Evolutionary conservation across 2,329 filamentous ascomycete species (phyloP).

Genomic region (Plectosphaerella sp.): DNA sequence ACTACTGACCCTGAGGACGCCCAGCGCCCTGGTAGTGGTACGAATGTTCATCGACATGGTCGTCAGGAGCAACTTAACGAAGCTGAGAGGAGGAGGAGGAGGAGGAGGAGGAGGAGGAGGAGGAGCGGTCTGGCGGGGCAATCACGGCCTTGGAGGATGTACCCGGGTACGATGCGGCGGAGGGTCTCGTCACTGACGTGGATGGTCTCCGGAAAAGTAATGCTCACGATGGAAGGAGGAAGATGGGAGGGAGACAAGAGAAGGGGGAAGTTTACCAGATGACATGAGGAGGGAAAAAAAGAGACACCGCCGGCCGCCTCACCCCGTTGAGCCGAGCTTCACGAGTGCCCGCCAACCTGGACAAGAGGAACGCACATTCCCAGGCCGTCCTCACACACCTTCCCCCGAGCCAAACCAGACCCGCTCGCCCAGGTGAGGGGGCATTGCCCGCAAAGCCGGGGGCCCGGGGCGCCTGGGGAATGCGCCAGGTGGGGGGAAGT

Average conservation of each 20-base stretch:
- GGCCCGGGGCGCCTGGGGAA: constrained; percentile 1
- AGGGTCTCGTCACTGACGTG: background rate
- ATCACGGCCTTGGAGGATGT: too few species aligned
- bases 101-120: background rate
- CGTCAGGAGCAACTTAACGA: background rate
- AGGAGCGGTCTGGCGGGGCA: background rate
- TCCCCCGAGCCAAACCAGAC: too few species aligned
- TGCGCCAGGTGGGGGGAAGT: background rate
- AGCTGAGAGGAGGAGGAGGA: background rate
- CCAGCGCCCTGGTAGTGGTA: constrained; percentile 57
- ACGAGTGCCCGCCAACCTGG: background rate
- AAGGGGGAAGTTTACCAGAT: background rate
- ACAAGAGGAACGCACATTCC: background rate
- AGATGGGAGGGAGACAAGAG: background rate
- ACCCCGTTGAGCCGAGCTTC: background rate
- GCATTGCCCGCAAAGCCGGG: background rate
- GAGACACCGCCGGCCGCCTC: background rate
- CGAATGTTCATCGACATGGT: constrained; percentile 63
- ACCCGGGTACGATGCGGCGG: background rate
- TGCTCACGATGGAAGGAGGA: background rate
- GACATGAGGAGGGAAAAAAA: background rate
- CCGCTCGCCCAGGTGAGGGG: background rate
- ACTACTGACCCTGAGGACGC: constrained; percentile 56
- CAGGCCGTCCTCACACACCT: background rate
- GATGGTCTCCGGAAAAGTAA: background rate